A percentile compares a stretch with the other conserved stretches of the same genome.
Conservation (phyloP, 1,284 basidiomycete species). For the Laetiporus sulphureus region DNA sequence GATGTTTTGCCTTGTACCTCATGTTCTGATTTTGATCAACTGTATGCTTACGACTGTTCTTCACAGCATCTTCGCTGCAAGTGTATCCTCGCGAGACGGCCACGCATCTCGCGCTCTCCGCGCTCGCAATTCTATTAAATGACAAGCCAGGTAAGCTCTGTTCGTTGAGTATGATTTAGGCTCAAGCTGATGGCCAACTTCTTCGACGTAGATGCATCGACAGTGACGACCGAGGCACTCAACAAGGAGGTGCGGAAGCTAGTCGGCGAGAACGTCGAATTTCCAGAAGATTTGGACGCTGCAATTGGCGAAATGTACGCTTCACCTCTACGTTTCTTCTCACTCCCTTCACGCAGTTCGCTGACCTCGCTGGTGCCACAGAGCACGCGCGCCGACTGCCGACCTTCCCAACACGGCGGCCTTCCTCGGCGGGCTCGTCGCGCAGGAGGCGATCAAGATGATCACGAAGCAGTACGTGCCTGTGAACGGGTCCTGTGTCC, state of each 20-base stretch:
- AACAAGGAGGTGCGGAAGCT: conserved; percentile 26
- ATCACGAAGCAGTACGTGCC: conserved; percentile 96
- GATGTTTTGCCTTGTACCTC: no score
- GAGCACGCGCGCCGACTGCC: conserved; percentile 75
- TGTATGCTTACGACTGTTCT: conserved; percentile 1
- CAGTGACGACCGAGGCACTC: conserved; percentile 28
- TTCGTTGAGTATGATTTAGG: background rate
- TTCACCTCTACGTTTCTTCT: no score
- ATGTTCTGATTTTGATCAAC: no score
- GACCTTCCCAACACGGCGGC: conserved; percentile 92
- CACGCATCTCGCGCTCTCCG: conserved; percentile 63
- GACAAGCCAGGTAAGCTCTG: conserved; percentile 13
- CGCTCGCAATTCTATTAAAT: conserved; percentile 38
- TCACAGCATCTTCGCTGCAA: conserved; percentile 19
- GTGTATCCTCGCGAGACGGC: conserved; percentile 44
- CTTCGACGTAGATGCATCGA: conserved; percentile 14
- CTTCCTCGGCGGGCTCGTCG: conserved; percentile 88
- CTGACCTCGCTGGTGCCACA: conserved; percentile 30
- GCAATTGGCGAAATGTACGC: conserved; percentile 79
- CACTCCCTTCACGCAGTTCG: no score
- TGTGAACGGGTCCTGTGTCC: conserved; percentile 78
- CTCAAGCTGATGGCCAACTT: background rate
- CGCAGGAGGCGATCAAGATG: conserved; percentile 98
- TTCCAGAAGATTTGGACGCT: conserved; percentile 57
- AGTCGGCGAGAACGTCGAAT: conserved; percentile 31